These are phyloP conservation scores for Aristolochia contorta DNA, from an alignment of 164 flowering plant genomes.

Conservation along the genomic window DNA sequence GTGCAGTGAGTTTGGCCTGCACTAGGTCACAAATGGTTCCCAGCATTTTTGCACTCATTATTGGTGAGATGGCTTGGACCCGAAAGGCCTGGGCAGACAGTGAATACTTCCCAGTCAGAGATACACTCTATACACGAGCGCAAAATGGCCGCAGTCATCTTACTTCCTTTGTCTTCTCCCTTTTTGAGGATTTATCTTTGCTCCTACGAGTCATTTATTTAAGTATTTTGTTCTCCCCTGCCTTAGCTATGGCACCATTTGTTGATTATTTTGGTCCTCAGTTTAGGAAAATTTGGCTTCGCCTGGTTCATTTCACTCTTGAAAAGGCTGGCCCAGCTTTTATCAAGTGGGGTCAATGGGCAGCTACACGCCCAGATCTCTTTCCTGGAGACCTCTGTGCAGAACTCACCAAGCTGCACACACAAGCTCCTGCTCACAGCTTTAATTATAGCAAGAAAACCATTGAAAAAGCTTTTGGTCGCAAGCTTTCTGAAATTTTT, in stretches of 20 bases:
- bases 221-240: slow-evolving; percentile 52
- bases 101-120: slow-evolving; percentile 24
- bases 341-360: slow-evolving; percentile 97
- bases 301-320: slow-evolving; percentile 48
- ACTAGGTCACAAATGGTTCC: slow-evolving; percentile 51
- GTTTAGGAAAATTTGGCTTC: slow-evolving; percentile 60
- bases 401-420: slow-evolving; percentile 69
- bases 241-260: slow-evolving; percentile 68
- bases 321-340: slow-evolving; percentile 85
- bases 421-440: slow-evolving; percentile 72
- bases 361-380: slow-evolving; percentile 85
- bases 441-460: slow-evolving; percentile 62
- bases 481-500: slow-evolving; percentile 70
- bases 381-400: slow-evolving; percentile 66
- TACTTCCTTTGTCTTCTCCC: slow-evolving; percentile 26
- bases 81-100: slow-evolving; percentile 27
- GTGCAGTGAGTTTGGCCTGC: slow-evolving; percentile 57
- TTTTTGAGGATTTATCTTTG: slow-evolving; percentile 38
- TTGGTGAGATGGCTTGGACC: slow-evolving; percentile 54
- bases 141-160: slow-evolving; percentile 49
- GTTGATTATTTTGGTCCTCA: slow-evolving; percentile 44
- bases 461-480: slow-evolving; percentile 78
- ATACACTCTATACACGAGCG: slow-evolving; percentile 45
- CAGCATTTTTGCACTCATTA: slow-evolving; percentile 43
- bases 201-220: slow-evolving; percentile 53